phyloP scores from a whole-genome alignment of 345 rosid species.

The Lumnitzera littorea region DNA sequence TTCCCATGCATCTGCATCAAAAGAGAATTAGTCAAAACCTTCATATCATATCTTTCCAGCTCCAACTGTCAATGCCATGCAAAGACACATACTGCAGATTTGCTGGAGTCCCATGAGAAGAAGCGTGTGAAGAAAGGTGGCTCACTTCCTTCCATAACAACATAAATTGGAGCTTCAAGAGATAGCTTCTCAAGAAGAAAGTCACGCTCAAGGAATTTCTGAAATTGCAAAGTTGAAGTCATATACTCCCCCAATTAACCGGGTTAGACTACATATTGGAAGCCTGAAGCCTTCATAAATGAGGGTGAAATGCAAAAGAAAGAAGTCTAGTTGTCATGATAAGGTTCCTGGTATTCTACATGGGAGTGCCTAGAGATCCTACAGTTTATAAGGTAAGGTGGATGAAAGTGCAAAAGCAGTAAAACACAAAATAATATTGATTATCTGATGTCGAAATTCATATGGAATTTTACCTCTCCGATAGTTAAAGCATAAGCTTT shows the following conservation, averaged over 20 bases:
- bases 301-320: too few species aligned
- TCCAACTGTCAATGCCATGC: too few species aligned
- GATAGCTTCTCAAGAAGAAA: constrained; percentile 67
- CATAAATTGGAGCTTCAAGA: constrained; percentile 59
- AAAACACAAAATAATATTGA: not conserved
- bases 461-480: constrained; percentile 59
- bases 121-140: constrained; percentile 92
- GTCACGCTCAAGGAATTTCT: constrained; percentile 82
- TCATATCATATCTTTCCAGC: too few species aligned
- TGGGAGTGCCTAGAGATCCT: too few species aligned
- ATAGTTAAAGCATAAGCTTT: constrained; percentile 59
- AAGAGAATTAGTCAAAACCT: constrained; percentile 10
- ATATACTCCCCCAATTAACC: too few species aligned
- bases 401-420: too few species aligned
- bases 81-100: constrained; percentile 56
- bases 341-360: too few species aligned
- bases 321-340: too few species aligned
- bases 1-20: constrained; percentile 83
- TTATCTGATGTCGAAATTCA: not conserved
- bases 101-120: constrained; percentile 88
- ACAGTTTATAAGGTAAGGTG: too few species aligned
- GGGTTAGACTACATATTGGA: too few species aligned
- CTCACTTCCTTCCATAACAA: constrained; percentile 83
- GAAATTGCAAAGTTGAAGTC: constrained; percentile 10
- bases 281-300: too few species aligned